Percentiles rank a stretch among this genome's conserved stretches.
These are phyloP conservation scores for Geotrichum bryndzae DNA, from an alignment of 1,139 yeast genomes.

Conservation along the genomic window DNA sequence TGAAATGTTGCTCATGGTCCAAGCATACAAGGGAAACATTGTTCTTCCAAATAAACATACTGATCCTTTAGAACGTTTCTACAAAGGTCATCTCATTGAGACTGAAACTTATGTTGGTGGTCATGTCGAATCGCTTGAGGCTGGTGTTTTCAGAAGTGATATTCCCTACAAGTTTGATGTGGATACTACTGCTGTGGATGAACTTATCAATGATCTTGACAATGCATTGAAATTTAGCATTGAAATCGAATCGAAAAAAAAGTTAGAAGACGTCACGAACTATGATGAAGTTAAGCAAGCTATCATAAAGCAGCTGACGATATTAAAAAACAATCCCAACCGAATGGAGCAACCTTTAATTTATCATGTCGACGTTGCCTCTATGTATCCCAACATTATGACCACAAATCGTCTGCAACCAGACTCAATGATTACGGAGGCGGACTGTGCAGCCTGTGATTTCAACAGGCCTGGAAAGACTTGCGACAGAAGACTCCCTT, in stretches of 20 bases:
- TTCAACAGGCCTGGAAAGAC: conserved; percentile 91
- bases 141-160: conserved; percentile 95
- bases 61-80: conserved; percentile 88
- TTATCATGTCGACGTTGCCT: conserved; percentile 97
- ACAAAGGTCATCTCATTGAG: conserved; percentile 87
- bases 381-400: conserved; percentile 99
- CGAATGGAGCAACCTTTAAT: conserved; percentile 78
- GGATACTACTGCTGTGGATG: conserved; percentile 80
- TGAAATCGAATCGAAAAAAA: conserved; percentile 71
- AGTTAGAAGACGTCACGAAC: conserved; percentile 69
- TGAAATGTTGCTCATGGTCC: conserved; percentile 96
- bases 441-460: conserved; percentile 96
- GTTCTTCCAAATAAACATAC: conserved; percentile 87
- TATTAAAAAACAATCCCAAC: conserved; percentile 54
- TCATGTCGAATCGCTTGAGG: conserved; percentile 94
- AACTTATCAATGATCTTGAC: conserved; percentile 64
- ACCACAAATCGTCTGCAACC: conserved; percentile 96
- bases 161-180: conserved; percentile 67
- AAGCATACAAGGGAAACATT: conserved; percentile 75
- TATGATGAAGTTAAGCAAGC: conserved; percentile 64
- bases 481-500: conserved; percentile 85
- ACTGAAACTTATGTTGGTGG: conserved; percentile 99
- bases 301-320: conserved; percentile 51
- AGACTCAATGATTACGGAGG: conserved; percentile 92
- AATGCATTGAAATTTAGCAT: conserved; percentile 76